A percentile compares a stretch with the other conserved stretches of the same genome.
phyloP scores from a whole-genome alignment of 306 rosid genomes.

The Begonia fuchsioides region DNA sequence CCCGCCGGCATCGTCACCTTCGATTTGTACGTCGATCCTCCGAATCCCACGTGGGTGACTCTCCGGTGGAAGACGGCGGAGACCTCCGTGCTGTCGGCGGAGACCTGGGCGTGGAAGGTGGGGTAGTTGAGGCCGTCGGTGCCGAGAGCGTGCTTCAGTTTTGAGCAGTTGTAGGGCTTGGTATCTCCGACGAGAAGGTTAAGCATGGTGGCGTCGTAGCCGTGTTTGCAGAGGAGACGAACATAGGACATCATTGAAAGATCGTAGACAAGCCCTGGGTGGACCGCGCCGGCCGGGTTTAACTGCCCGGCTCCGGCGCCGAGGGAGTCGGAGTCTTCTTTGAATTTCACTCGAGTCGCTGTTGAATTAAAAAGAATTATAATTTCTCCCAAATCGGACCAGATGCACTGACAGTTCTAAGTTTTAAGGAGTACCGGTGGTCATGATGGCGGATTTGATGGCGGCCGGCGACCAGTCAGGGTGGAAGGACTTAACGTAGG shows the following conservation, averaged over 20 bases:
- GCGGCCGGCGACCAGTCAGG: slow-evolving; percentile 27
- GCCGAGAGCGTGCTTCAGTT: slow-evolving; percentile 21
- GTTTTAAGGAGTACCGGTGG: slow-evolving; percentile 6
- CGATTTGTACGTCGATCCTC: slow-evolving; percentile 37
- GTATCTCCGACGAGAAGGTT: slow-evolving; percentile 22
- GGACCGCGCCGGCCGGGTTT: too few relatives aligned
- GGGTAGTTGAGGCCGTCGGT: slow-evolving; percentile 30
- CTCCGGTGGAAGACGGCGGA: slow-evolving; percentile 43
- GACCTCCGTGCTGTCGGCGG: slow-evolving; percentile 7
- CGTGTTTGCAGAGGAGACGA: too few relatives aligned
- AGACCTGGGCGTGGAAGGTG: slow-evolving; percentile 21
- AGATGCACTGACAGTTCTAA: too few relatives aligned
- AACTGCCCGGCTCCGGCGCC: too few relatives aligned
- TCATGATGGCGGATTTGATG: slow-evolving; percentile 21
- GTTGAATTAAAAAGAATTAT: too few relatives aligned
- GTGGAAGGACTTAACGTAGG: slow-evolving; percentile 19
- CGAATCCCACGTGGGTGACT: slow-evolving; percentile 49
- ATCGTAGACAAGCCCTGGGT: too few relatives aligned
- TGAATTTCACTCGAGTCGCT: too few relatives aligned
- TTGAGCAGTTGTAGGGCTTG: slow-evolving; percentile 23
- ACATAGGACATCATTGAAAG: too few relatives aligned
- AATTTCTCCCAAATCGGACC: too few relatives aligned
- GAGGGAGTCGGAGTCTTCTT: too few relatives aligned
- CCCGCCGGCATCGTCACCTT: slow-evolving; percentile 34
- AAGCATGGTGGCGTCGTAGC: slow-evolving; percentile 18